These are phyloP conservation scores for Tephrocybe rancida DNA, from an alignment of 768 basidiomycete species.

Conservation along the genomic window DNA sequence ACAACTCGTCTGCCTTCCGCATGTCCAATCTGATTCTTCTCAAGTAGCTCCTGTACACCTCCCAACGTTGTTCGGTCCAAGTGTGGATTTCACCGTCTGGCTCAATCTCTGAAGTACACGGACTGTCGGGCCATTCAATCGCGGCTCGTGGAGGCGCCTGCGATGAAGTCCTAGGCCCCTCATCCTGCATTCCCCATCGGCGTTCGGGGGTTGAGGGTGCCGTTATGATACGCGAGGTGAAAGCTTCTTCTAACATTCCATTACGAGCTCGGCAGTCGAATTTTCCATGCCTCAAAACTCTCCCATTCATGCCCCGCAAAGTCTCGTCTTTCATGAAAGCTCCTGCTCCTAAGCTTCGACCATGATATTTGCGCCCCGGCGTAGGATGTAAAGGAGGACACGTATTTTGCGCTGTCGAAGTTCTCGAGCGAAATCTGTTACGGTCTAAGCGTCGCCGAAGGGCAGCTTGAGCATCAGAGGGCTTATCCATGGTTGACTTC, in stretches of 20 bases:
- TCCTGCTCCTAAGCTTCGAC: slow-evolving; percentile 11
- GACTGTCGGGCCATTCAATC: neutral
- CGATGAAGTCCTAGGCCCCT: neutral
- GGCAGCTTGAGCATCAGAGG: slow-evolving; percentile 18
- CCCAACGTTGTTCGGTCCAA: neutral
- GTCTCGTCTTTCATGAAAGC: slow-evolving; percentile 18
- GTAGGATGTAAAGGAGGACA: neutral
- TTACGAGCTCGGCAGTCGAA: neutral
- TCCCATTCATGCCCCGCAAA: slow-evolving; percentile 10
- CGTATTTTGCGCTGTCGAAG: too few relatives aligned
- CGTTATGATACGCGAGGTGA: too few relatives aligned
- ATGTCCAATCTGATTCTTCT: neutral
- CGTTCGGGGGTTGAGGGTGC: neutral
- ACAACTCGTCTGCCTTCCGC: slow-evolving; percentile 32
- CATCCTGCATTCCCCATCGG: neutral
- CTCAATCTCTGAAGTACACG: neutral
- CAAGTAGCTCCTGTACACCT: neutral
- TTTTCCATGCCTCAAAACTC: slow-evolving; percentile 5
- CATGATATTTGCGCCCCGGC: neutral
- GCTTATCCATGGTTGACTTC: slow-evolving; percentile 3
- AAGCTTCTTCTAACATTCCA: neutral
- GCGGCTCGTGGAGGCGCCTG: neutral
- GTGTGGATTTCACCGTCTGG: neutral
- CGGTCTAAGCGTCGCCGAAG: slow-evolving; percentile 7
- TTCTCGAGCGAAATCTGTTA: neutral